A percentile compares a stretch with the other conserved stretches of the same genome.
These are phyloP conservation scores for Talaromyces sp. DNA, from an alignment of 2,329 filamentous ascomycete genomes.

Conservation along the genomic window DNA sequence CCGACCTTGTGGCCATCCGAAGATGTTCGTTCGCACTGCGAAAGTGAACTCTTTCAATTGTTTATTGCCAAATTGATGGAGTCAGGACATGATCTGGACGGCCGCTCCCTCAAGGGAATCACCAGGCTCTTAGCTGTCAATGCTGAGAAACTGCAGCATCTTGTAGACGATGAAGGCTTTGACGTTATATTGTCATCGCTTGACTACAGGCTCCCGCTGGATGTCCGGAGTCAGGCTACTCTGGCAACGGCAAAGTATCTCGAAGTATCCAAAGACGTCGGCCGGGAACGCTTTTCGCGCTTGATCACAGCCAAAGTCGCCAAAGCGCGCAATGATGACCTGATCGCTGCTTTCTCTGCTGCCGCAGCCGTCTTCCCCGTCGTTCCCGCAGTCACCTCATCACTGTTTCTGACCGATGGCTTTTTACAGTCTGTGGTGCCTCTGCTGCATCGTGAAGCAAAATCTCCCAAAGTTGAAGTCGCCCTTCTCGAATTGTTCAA, in stretches of 20 bases:
- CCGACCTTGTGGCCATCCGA: slow-evolving; percentile 41
- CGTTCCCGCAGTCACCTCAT: slow-evolving; percentile 66
- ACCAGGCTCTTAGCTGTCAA: slow-evolving; percentile 54
- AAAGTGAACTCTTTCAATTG: slow-evolving; percentile 51
- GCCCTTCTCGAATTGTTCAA: slow-evolving; percentile 85
- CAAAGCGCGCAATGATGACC: slow-evolving; percentile 76
- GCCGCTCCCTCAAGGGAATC: slow-evolving; percentile 56
- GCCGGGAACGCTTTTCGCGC: slow-evolving; percentile 62
- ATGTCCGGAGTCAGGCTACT: slow-evolving; percentile 74
- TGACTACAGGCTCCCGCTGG: slow-evolving; percentile 71
- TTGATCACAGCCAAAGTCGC: slow-evolving; percentile 70
- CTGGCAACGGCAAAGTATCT: slow-evolving; percentile 79
- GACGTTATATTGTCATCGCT: slow-evolving; percentile 83
- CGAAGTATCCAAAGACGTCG: slow-evolving; percentile 66
- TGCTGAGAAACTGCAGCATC: slow-evolving; percentile 42
- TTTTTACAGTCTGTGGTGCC: slow-evolving; percentile 74
- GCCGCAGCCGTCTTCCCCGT: slow-evolving; percentile 84
- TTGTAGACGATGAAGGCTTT: slow-evolving; percentile 64
- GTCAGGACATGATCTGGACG: slow-evolving; percentile 69
- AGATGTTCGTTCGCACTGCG: slow-evolving; percentile 37
- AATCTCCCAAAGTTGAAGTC: slow-evolving; percentile 78
- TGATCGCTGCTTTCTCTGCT: slow-evolving; percentile 90
- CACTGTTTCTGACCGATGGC: slow-evolving; percentile 80
- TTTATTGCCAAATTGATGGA: slow-evolving; percentile 87
- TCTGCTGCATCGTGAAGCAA: slow-evolving; percentile 72